Evolutionary conservation across 805 yeast species (phyloP).

Genomic region (Hanseniaspora jakobsenii): DNA sequence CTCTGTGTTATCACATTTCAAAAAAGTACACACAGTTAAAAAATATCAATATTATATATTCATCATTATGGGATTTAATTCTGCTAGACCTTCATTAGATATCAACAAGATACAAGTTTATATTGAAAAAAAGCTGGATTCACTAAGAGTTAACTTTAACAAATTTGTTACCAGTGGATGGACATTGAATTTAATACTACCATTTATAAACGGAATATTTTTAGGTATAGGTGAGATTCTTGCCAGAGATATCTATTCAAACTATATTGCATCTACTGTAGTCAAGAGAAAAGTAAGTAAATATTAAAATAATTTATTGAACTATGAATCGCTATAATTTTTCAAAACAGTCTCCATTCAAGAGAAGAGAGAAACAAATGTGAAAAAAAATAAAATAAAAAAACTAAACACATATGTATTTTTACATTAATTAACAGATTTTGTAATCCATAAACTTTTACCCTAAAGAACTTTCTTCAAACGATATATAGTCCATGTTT

Average conservation of each 20-base stretch:
- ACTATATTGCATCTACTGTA: slow-evolving; percentile 4
- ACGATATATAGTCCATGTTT: slow-evolving; percentile 9
- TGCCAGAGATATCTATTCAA: slow-evolving; percentile 8
- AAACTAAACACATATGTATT: too few relatives aligned
- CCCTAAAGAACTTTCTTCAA: slow-evolving; percentile 8
- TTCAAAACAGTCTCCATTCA: too few relatives aligned
- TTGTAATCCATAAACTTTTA: too few relatives aligned
- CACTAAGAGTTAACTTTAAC: neutral
- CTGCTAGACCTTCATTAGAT: neutral
- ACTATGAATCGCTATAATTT: too few relatives aligned
- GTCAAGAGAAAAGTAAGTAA: slow-evolving; percentile 13
- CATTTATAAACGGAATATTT: slow-evolving; percentile 11
- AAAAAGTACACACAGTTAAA: neutral
- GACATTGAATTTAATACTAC: slow-evolving; percentile 9
- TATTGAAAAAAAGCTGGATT: neutral
- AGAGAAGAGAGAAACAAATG: too few relatives aligned
- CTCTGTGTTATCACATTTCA: too few relatives aligned
- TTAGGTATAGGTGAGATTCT: slow-evolving; percentile 13
- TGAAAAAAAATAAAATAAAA: too few relatives aligned
- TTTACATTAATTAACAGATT: too few relatives aligned
- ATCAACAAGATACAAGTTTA: neutral
- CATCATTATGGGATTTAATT: slow-evolving; percentile 6
- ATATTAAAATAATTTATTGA: neutral
- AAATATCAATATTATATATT: neutral
- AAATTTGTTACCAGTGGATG: slow-evolving; percentile 4